Conservation (phyloP, 495 filamentous ascomycete genomes). For the Cladorrhinum samala region DNA sequence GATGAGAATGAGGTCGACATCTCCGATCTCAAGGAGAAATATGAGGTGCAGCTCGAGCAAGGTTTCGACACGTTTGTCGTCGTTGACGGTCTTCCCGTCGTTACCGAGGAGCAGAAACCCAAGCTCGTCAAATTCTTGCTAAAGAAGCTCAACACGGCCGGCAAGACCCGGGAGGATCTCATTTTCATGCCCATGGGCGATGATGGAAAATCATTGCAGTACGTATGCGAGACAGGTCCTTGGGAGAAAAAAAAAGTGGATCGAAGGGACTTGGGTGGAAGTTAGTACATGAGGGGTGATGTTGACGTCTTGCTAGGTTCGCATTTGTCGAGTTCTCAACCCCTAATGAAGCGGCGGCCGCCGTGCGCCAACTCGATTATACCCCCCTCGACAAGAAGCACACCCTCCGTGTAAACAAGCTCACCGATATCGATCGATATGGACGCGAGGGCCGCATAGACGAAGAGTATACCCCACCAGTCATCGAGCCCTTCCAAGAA, state of each 20-base stretch:
- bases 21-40: conserved; percentile 85
- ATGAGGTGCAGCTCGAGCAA: conserved; percentile 90
- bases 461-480: conserved; percentile 76
- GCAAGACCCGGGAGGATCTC: conserved; percentile 75
- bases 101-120: conserved; percentile 73
- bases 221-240: conserved; percentile 13
- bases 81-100: conserved; percentile 84
- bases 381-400: conserved; percentile 90
- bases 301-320: conserved; percentile 48
- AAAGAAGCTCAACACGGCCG: conserved; percentile 80
- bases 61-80: conserved; percentile 94
- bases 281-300: not conserved
- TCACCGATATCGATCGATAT: conserved; percentile 95
- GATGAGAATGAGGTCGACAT: conserved; percentile 92
- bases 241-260: not conserved
- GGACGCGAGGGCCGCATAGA: conserved; percentile 88
- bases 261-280: not conserved
- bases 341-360: conserved; percentile 81
- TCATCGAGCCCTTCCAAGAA: conserved; percentile 72
- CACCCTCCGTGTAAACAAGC: conserved; percentile 90
- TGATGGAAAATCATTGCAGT: conserved; percentile 77
- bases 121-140: conserved; percentile 92
- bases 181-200: conserved; percentile 91
- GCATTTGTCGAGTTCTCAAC: conserved; percentile 95
- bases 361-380: conserved; percentile 76